Evolutionary conservation across 768 basidiomycete species (phyloP).

Genomic region (Gelatoporia subvermispora): DNA sequence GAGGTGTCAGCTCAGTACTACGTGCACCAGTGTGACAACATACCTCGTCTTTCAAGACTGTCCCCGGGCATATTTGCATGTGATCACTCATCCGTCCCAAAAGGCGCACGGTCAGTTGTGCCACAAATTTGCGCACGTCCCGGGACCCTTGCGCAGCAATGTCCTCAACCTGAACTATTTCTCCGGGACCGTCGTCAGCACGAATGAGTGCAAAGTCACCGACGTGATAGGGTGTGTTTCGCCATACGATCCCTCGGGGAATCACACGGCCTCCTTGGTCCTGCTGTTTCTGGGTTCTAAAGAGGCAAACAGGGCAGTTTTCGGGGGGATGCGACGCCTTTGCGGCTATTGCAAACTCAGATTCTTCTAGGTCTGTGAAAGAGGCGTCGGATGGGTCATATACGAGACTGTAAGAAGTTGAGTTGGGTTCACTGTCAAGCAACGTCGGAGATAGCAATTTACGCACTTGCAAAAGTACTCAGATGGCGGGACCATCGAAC

Average conservation of each 20-base stretch:
- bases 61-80: conserved; percentile 31
- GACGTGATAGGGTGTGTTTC: conserved; percentile 48
- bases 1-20: background rate
- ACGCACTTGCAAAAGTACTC: conserved; percentile 58
- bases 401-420: conserved; percentile 38
- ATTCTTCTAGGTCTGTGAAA: conserved; percentile 38
- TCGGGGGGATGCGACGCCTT: conserved; percentile 31
- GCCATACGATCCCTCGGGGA: conserved; percentile 43
- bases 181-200: conserved; percentile 41
- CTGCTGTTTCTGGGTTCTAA: conserved; percentile 28
- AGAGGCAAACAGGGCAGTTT: conserved; percentile 50
- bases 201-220: conserved; percentile 56
- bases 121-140: conserved; percentile 33
- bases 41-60: conserved; percentile 55
- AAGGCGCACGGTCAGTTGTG: conserved; percentile 17
- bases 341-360: conserved; percentile 19
- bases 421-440: no score
- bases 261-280: conserved; percentile 21
- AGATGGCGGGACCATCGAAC: conserved; percentile 21
- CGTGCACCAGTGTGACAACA: conserved; percentile 7
- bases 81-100: conserved; percentile 48
- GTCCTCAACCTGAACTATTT: conserved; percentile 48
- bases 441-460: background rate
- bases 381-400: conserved; percentile 43
- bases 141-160: conserved; percentile 35